phyloP scores from a whole-genome alignment of 2,329 filamentous ascomycete genomes.

The Neoarthrinium moseri region DNA sequence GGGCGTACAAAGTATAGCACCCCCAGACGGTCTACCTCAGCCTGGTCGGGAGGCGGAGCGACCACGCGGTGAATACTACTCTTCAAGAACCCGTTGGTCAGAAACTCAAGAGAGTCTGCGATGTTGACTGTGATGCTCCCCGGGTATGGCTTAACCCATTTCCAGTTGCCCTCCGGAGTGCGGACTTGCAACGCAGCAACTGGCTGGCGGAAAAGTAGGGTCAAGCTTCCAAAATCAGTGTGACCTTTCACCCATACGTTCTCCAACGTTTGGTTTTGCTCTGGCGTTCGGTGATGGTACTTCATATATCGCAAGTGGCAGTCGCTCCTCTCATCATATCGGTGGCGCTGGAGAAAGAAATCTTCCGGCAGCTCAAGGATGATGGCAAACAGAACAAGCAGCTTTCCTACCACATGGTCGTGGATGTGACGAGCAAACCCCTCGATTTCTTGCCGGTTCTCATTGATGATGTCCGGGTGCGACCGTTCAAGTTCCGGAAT shows the following conservation, averaged over 20 bases:
- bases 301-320: slow-evolving; percentile 40
- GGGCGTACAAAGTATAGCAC: slow-evolving; percentile 41
- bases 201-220: slow-evolving; percentile 37
- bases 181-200: slow-evolving; percentile 37
- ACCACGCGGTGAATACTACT: slow-evolving; percentile 43
- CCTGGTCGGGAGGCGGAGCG: slow-evolving; percentile 40
- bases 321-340: slow-evolving; percentile 31
- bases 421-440: slow-evolving; percentile 40
- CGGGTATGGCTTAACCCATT: slow-evolving; percentile 43
- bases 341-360: slow-evolving; percentile 33
- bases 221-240: slow-evolving; percentile 39
- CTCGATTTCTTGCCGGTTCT: slow-evolving; percentile 30
- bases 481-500: slow-evolving; percentile 29
- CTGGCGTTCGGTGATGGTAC: slow-evolving; percentile 31
- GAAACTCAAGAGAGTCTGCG: slow-evolving; percentile 47
- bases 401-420: slow-evolving; percentile 31
- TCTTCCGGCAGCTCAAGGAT: slow-evolving; percentile 36
- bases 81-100: slow-evolving; percentile 45
- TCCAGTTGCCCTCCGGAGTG: slow-evolving; percentile 32
- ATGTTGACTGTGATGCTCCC: slow-evolving; percentile 53
- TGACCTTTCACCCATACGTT: slow-evolving; percentile 39
- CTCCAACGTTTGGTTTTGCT: slow-evolving; percentile 33
- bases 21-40: slow-evolving; percentile 44
- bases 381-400: slow-evolving; percentile 36
- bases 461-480: slow-evolving; percentile 31